Evolutionary conservation across 345 rosid species (phyloP), one percentile per base, ranked within the genome.

Genomic region (Gossypium herbaceum): DNA sequence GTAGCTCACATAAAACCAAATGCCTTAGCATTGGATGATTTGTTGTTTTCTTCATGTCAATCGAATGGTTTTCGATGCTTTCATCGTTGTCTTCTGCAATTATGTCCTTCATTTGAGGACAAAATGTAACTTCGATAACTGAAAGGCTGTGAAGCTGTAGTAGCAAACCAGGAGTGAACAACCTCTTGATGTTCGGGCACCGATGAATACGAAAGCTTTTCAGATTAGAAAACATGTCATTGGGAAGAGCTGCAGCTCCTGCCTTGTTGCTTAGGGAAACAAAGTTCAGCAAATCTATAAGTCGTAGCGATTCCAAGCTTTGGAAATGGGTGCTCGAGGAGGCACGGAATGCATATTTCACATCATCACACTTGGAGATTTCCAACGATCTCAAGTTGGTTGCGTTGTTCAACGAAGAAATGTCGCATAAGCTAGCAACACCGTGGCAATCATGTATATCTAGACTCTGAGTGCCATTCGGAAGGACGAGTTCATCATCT

Each of bases 81-180:
- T 22, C n/a, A 80, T 68, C 15, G 2, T 4, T 4, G 54, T 12
- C 11, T 45, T 61, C 63, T 75, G 50, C 77, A 5, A 84, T 67
- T 77, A 84, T 77, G 76, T 75, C 78, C 73, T 79, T 79, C 61
- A 79, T 22, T 59, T 52, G 9, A 3, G 2, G 12, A 57, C 82
- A 77, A 19, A 7, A 0, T 3, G 10, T 0, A 15, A 81, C 77
- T 2, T 3, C 1, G 57, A 83, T 34, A 2, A 60, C 75, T 64
- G 62, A 57, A 51, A 81, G 39, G 52, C 62, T 80, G 7, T 57
- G 75, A 29, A 78, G 78, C 1, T 56, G 75, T 15, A 78, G 78
- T 74, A 75, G 9, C 34, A 68, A 57, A 24, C 44, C 25, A 12
- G 9, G 25, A 34, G 68, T 64, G 68, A 83, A 52, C 48, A 74